Percentiles rank a stretch among this genome's conserved stretches.
Evolutionary conservation across 139 green algal species (phyloP).

Genomic region (Nannochloris sp.): DNA sequence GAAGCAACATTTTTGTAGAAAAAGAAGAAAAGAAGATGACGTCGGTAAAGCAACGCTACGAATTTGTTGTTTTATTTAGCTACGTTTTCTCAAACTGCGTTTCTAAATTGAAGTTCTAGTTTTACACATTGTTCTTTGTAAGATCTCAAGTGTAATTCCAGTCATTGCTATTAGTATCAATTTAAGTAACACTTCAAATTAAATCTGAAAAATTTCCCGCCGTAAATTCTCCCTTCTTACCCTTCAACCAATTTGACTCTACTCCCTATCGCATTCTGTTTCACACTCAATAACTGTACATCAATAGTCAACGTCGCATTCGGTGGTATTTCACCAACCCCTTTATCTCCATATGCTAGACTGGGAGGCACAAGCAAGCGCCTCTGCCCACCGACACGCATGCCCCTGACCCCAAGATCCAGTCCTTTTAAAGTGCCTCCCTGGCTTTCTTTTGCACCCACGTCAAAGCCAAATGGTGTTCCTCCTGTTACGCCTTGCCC

Average conservation of each 20-base stretch:
- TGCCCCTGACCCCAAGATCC: conserved; percentile 76
- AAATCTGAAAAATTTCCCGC: too few relatives aligned
- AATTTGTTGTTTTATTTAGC: too few relatives aligned
- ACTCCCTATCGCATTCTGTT: conserved; percentile 46
- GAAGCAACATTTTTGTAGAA: too few relatives aligned
- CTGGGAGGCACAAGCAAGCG: conserved; percentile 70
- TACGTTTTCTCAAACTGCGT: too few relatives aligned
- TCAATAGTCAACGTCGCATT: conserved; percentile 58
- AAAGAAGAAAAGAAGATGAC: too few relatives aligned
- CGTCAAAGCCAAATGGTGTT: conserved; percentile 79
- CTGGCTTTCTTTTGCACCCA: conserved; percentile 47
- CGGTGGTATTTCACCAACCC: conserved; percentile 72
- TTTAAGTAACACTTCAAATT: too few relatives aligned
- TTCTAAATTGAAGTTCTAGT: too few relatives aligned
- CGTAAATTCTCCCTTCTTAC: too few relatives aligned
- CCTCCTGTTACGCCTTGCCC: conserved; percentile 78
- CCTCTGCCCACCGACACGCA: conserved; percentile 69
- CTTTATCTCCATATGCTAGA: conserved; percentile 56
- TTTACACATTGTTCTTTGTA: too few relatives aligned
- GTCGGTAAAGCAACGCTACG: too few relatives aligned
- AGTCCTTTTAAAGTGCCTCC: conserved; percentile 61
- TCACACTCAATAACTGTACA: conserved; percentile 76
- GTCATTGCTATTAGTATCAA: too few relatives aligned
- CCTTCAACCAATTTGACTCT: conserved; percentile 63
- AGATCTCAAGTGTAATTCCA: too few relatives aligned